A percentile compares a stretch with the other conserved stretches of the same genome.
Conservation (phyloP, 768 basidiomycete species). For the Trametes gibbosa region DNA sequence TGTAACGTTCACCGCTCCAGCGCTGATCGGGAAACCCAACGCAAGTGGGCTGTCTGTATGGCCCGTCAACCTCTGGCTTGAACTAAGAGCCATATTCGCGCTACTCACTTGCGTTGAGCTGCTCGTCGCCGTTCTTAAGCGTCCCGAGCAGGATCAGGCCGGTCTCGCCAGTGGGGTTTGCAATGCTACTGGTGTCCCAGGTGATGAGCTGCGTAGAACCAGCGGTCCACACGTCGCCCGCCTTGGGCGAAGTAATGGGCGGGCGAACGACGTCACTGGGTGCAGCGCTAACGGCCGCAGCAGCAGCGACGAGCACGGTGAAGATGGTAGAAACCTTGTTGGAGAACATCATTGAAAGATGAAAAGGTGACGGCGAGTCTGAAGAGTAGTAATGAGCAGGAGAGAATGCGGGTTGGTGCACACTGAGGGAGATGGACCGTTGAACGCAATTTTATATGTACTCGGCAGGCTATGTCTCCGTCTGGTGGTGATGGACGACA, state of each 20-base stretch:
- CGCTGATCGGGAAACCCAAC: conserved; percentile 36
- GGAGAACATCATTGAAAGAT: conserved; percentile 11
- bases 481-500: background rate
- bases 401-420: background rate
- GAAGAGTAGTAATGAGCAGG: background rate
- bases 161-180: conserved; percentile 31
- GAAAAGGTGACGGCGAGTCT: background rate
- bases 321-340: conserved; percentile 12
- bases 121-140: conserved; percentile 28
- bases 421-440: background rate
- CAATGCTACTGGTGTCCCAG: conserved; percentile 42
- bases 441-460: background rate
- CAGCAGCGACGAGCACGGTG: conserved; percentile 29
- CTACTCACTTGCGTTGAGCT: conserved; percentile 46
- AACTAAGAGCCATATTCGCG: too few relatives aligned
- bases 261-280: conserved; percentile 38
- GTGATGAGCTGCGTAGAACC: conserved; percentile 38
- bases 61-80: too few relatives aligned
- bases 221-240: conserved; percentile 35
- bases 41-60: conserved; percentile 46
- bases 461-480: background rate
- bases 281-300: conserved; percentile 29
- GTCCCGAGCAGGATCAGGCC: conserved; percentile 48
- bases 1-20: conserved; percentile 35
- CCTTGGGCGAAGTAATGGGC: conserved; percentile 38